Evolutionary conservation across 805 yeast genomes (phyloP), one percentile per base, ranked within the genome.

Genomic region (Spathaspora passalidarum): DNA sequence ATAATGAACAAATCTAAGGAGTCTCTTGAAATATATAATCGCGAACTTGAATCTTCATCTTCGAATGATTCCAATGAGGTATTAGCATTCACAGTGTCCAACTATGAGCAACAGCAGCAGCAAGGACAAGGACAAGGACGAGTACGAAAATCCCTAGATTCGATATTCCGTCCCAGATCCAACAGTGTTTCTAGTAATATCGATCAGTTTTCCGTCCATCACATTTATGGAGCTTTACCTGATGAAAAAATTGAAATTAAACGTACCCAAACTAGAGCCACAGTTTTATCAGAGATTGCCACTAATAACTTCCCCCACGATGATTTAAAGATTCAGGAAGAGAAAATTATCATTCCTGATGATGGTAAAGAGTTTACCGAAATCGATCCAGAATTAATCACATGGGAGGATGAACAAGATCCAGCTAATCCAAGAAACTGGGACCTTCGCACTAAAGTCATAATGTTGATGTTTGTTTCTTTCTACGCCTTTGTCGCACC

Each of bases 401-500:
- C 69, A 9, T 69, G 72, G 69, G 58, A 59, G 16, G 61, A 61
- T 9, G 46, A 46, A 3, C 56, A 65, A 32, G 70, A 66, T 44
- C 64, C 66, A 1, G 61, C 62, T 37, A 58, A 62, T 44, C 73
- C 73, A 5, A 45, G 69, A 42, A 68, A 69, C 48, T 69, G 73
- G 73, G 22, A 56, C 6, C 14, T 47, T 2, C 17, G 45, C 2
- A 51, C 48, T 10, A 69, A 68, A 41, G 47, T 56, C 5, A 46
- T 46, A 17, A 55, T 60, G 18, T 52, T 61, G 23, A 53, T 48
- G 5, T 48, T 68, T 35, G 73, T 68, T 1, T 62, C 72, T 0
- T 43, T 67, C 16, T 69, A 67, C 50, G 66, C 73, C 3, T 57
- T 69, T 40, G 59, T 69, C 6, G 65, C 73, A 2, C 73, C 74